Evolutionary conservation across 2,329 filamentous ascomycete genomes (phyloP), one percentile per base, ranked within the genome.

Genomic region (Aspergillus alliaceus): DNA sequence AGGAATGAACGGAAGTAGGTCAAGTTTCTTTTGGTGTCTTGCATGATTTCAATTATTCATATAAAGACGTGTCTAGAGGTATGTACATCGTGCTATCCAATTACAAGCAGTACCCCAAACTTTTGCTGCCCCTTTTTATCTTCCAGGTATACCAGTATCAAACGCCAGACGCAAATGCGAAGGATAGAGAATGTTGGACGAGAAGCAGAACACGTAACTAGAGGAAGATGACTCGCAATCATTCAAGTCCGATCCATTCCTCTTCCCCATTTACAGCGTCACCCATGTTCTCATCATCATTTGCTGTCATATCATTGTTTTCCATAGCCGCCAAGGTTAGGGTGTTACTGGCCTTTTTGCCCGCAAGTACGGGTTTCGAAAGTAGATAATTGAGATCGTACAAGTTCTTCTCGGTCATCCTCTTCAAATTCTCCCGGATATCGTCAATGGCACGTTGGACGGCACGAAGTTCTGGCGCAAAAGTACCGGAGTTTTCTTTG

Each of bases 341-440:
- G 57, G 35, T 57, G 18, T 46, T 52, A 18, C 6, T 40, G 5
- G 53, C 62, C 58, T 70, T 71, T 59, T 70, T 63, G 59, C 69
- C 61, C 53, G 69, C 61, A 9, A 75, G 67, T 6, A 73, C 65
- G 9, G 82, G 82, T 69, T 84, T 82, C 18, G 78, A 79, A 3
- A 89, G 77, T 31, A 97, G 78, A 69, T 96, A 97, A 69, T 96
- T 91, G 53, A 97, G 87, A 73, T 90, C 89, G 77, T 96, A 96
- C 51, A 89, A 82, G 68, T 97, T 98, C 72, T 93, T 90, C 65
- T 97, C 92, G 0, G 90, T 90, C 61, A 97, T 76, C 64, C 86
- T 85, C 72, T 91, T 86, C 60, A 98, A 84, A 69, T 96, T 93
- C 57, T 90, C 87, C 63, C 90, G 85, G 77, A 97, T 91, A 68